Percentiles rank a stretch among this genome's conserved stretches.
phyloP scores from a whole-genome alignment of 1,284 basidiomycete species.

The Chiua sp. region DNA sequence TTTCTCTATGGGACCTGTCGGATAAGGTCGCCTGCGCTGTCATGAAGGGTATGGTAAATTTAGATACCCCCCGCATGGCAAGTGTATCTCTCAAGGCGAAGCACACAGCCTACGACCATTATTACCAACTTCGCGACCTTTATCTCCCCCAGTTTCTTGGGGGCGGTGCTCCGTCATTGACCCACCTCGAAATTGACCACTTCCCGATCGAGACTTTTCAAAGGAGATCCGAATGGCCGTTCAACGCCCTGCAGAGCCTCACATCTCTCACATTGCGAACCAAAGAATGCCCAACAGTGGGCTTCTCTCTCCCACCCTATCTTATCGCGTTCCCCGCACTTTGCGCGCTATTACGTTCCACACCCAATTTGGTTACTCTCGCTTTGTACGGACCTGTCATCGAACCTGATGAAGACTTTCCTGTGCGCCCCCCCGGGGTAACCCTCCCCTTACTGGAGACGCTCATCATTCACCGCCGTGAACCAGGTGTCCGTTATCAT shows the following conservation, averaged over 20 bases:
- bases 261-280: conserved; percentile 20
- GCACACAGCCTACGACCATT: conserved; percentile 7
- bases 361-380: conserved; percentile 13
- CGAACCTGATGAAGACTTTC: conserved; percentile 17
- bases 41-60: conserved; percentile 6
- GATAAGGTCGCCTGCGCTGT: conserved; percentile 15
- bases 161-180: conserved; percentile 14
- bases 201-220: conserved; percentile 22
- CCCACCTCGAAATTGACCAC: conserved; percentile 22
- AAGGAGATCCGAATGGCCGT: conserved; percentile 9
- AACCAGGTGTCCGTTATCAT: conserved; percentile 24
- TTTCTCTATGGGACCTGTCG: conserved; percentile 26
- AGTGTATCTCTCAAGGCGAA: conserved; percentile 21
- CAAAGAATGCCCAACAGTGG: conserved; percentile 8
- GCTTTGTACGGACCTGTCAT: conserved; percentile 29
- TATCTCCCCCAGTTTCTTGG: conserved; percentile 21
- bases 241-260: conserved; percentile 12
- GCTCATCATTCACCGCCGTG: conserved; percentile 22
- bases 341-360: conserved; percentile 14
- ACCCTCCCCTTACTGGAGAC: conserved; percentile 15
- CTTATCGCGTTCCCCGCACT: conserved; percentile 21
- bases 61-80: conserved; percentile 10
- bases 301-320: conserved; percentile 17
- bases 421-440: not conserved
- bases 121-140: conserved; percentile 10